phyloP scores from a whole-genome alignment of 768 basidiomycete genomes.

The Leccinum subtestaceum region DNA sequence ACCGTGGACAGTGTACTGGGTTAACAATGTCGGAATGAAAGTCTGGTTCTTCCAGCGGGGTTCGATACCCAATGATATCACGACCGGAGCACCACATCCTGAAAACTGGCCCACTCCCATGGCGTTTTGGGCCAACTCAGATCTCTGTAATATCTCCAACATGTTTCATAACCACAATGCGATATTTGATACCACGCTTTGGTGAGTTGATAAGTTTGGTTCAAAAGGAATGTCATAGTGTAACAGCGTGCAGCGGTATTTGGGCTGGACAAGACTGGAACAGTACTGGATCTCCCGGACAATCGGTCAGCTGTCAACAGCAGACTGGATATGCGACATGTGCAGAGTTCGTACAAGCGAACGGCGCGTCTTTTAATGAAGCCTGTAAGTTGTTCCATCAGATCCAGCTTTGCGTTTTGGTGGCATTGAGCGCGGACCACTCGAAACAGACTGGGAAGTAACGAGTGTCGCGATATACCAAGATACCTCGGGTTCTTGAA shows the following conservation, averaged over 20 bases:
- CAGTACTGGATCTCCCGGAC: slow-evolving; percentile 70
- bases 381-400: slow-evolving; percentile 61
- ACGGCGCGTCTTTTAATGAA: slow-evolving; percentile 65
- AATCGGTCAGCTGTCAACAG: slow-evolving; percentile 80
- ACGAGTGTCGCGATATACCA: slow-evolving; percentile 73
- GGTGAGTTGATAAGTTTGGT: slow-evolving; percentile 39
- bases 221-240: slow-evolving; percentile 2
- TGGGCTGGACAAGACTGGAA: slow-evolving; percentile 88
- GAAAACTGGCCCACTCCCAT: slow-evolving; percentile 71
- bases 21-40: slow-evolving; percentile 70
- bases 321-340: slow-evolving; percentile 83
- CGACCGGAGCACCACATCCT: slow-evolving; percentile 66
- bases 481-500: slow-evolving; percentile 23
- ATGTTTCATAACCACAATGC: slow-evolving; percentile 76
- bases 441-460: slow-evolving; percentile 73
- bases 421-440: not conserved
- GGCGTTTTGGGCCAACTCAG: slow-evolving; percentile 72
- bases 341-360: slow-evolving; percentile 68
- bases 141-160: slow-evolving; percentile 68
- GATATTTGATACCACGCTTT: slow-evolving; percentile 86
- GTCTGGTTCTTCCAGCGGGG: slow-evolving; percentile 80
- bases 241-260: slow-evolving; percentile 56
- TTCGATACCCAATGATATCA: slow-evolving; percentile 75
- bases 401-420: not conserved
- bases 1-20: slow-evolving; percentile 14